Conservation (phyloP, 192 early-diverging fungal species). For the Backusella australiensis region DNA sequence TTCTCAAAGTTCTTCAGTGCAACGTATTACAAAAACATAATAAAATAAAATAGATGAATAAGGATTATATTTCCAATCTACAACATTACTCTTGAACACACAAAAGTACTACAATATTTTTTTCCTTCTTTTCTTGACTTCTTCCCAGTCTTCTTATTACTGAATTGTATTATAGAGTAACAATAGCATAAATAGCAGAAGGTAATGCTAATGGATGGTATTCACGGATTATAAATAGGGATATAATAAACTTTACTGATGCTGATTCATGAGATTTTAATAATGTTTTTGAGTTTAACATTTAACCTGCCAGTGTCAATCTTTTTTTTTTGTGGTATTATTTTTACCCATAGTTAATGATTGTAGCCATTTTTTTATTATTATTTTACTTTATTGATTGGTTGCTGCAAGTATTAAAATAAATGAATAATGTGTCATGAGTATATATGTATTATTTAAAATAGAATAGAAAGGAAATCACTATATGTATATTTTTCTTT, state of each 20-base stretch:
- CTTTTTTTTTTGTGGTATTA: neutral
- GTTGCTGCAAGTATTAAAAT: neutral
- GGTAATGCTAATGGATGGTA: neutral
- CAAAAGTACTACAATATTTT: neutral
- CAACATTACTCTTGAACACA: neutral
- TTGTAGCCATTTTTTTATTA: neutral
- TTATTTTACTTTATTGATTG: neutral
- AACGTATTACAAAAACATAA: neutral
- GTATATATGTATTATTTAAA: neutral
- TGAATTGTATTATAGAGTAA: neutral
- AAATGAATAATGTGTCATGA: neutral
- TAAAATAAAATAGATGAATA: constrained; percentile 3
- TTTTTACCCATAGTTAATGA: neutral
- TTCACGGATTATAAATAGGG: neutral
- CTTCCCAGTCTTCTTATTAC: neutral
- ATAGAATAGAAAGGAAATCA: neutral
- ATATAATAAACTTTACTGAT: neutral
- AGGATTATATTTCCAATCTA: constrained; percentile 6
- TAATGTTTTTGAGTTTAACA: neutral
- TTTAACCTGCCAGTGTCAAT: constrained; percentile 2
- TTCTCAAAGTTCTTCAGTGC: neutral
- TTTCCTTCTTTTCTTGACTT: neutral
- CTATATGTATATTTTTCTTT: neutral
- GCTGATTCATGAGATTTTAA: neutral
- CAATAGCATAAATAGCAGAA: neutral